A percentile compares a stretch with the other conserved stretches of the same genome.
These are phyloP conservation scores for Aspergillus bridgeri DNA, from an alignment of 495 filamentous ascomycete genomes.

Conservation along the genomic window DNA sequence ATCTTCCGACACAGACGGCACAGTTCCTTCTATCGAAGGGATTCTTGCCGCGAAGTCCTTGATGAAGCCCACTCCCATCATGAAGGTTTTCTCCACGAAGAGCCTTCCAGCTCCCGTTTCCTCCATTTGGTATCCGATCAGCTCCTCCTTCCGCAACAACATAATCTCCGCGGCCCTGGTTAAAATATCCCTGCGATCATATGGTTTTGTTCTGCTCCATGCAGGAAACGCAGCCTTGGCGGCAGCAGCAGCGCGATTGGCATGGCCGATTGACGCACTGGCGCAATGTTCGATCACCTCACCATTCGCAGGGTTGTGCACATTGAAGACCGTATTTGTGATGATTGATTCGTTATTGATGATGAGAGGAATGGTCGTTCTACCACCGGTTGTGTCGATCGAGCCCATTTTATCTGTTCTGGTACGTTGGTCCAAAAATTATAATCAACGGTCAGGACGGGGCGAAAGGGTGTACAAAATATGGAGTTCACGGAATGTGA, in stretches of 20 bases:
- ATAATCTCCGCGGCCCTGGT: constrained; percentile 68
- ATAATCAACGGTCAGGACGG: background rate
- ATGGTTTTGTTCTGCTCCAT: constrained; percentile 64
- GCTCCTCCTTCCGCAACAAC: constrained; percentile 57
- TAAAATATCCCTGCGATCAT: constrained; percentile 66
- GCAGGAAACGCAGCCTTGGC: constrained; percentile 66
- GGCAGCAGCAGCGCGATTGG: constrained; percentile 48
- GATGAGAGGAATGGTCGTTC: constrained; percentile 58
- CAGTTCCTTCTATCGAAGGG: constrained; percentile 53
- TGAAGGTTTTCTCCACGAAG: constrained; percentile 63
- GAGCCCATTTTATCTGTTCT: constrained; percentile 7
- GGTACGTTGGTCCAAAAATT: background rate
- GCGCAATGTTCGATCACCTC: constrained; percentile 58
- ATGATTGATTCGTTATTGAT: constrained; percentile 67
- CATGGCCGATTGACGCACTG: constrained; percentile 61
- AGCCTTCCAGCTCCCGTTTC: constrained; percentile 61
- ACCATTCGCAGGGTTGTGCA: constrained; percentile 61
- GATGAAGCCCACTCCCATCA: constrained; percentile 54
- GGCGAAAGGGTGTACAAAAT: background rate
- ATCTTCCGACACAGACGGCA: constrained; percentile 55
- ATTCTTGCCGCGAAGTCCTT: constrained; percentile 71
- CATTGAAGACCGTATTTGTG: constrained; percentile 60
- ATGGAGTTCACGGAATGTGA: background rate
- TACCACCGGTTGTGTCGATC: constrained; percentile 11
- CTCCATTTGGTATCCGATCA: constrained; percentile 56